phyloP scores from a whole-genome alignment of 768 basidiomycete genomes.

The Lentinus tigrinus region DNA sequence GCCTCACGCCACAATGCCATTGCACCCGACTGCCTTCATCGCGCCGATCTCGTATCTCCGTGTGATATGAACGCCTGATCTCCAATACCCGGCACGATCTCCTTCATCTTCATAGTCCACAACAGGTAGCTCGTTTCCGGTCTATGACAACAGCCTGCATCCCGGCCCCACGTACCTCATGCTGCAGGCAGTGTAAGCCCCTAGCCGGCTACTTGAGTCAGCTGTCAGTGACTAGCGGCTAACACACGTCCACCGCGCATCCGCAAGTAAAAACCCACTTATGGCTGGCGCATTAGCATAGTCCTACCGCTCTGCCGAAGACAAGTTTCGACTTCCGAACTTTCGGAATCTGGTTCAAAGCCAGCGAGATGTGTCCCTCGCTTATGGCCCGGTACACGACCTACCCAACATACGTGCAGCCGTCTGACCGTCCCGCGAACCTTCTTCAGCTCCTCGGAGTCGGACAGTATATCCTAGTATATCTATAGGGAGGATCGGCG shows the following conservation, averaged over 20 bases:
- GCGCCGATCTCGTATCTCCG: neutral
- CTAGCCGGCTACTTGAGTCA: neutral
- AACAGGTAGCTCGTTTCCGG: neutral
- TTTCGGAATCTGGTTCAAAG: neutral
- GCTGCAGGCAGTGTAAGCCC: neutral
- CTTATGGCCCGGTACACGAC: neutral
- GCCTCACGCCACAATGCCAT: slow-evolving; percentile 2
- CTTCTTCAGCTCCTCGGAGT: neutral
- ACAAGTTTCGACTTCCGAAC: neutral
- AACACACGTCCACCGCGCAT: neutral
- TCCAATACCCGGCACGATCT: neutral
- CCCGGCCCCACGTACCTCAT: neutral
- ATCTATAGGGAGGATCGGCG: neutral
- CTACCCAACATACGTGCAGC: neutral
- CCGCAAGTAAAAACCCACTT: neutral
- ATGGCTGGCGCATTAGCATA: neutral
- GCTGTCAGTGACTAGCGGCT: neutral
- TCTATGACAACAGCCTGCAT: neutral
- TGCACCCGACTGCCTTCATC: neutral
- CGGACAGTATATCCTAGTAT: too few relatives aligned
- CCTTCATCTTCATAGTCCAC: neutral
- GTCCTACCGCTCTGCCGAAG: neutral
- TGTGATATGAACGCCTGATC: neutral
- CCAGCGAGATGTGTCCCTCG: neutral
- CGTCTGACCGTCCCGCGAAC: neutral